phyloP scores from a whole-genome alignment of 495 filamentous ascomycete genomes.

The Daldinia childiae region DNA sequence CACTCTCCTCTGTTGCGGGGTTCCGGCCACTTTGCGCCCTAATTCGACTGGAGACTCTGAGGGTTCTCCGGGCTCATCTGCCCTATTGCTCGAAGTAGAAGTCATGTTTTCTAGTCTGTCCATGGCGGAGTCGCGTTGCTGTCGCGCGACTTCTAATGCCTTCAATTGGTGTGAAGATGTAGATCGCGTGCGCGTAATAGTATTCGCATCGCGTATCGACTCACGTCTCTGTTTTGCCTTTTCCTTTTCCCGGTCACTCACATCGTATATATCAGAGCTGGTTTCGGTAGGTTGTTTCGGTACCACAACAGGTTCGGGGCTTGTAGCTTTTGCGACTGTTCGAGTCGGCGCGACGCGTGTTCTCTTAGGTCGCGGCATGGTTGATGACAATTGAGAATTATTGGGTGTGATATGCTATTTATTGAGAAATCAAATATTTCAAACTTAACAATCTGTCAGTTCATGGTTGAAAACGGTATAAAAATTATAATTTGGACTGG shows the following conservation, averaged over 20 bases:
- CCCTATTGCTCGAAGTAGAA: conserved; percentile 44
- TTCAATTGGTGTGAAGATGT: conserved; percentile 44
- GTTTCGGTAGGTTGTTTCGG: conserved; percentile 18
- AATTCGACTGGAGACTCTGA: conserved; percentile 41
- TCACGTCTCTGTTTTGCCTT: conserved; percentile 37
- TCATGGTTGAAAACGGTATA: not conserved
- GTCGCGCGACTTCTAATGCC: conserved; percentile 44
- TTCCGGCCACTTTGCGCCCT: conserved; percentile 45
- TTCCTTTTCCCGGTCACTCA: conserved; percentile 58
- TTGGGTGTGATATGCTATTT: not conserved
- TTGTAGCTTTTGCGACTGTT: conserved; percentile 36
- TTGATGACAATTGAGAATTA: conserved; percentile 1
- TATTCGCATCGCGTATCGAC: conserved; percentile 31
- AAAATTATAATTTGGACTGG: not conserved
- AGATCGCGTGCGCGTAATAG: conserved; percentile 16
- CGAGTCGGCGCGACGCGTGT: conserved; percentile 52
- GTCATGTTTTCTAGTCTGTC: conserved; percentile 52
- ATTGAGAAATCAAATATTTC: not conserved
- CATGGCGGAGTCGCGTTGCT: conserved; percentile 54
- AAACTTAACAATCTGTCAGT: not conserved
- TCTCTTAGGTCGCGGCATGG: conserved; percentile 57
- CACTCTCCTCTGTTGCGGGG: conserved; percentile 42
- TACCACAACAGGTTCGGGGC: conserved; percentile 26
- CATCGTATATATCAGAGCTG: conserved; percentile 55
- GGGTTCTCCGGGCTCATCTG: conserved; percentile 8